A percentile compares a stretch with the other conserved stretches of the same genome.
Evolutionary conservation across 2,329 filamentous ascomycete genomes (phyloP).

Genomic region (Colletotrichum sp.): DNA sequence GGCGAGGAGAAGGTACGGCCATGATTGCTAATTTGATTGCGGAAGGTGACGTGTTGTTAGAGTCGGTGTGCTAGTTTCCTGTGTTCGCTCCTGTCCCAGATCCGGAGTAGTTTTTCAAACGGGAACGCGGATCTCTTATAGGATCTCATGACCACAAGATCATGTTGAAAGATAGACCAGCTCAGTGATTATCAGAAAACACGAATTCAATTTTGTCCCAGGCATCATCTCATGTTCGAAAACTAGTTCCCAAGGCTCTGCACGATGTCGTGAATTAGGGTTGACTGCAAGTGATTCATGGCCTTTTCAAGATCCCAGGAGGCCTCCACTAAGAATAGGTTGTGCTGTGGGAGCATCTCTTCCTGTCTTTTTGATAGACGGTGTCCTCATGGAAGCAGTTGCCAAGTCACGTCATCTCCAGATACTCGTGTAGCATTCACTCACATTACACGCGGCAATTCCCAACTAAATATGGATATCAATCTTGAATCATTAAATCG

Average conservation of each 20-base stretch:
- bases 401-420: not conserved
- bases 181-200: not conserved
- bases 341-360: not conserved
- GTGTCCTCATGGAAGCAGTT: not conserved
- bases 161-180: not conserved
- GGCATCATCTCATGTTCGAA: not conserved
- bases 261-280: not conserved
- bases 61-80: fast-evolving
- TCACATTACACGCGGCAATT: not conserved
- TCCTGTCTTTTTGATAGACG: fast-evolving
- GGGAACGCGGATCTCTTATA: not conserved
- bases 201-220: not conserved
- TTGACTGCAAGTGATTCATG: not conserved
- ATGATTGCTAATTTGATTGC: not conserved
- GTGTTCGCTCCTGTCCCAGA: not conserved
- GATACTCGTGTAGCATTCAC: not conserved
- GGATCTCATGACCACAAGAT: not conserved
- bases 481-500: not conserved
- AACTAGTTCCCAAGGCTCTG: not conserved
- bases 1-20: not conserved
- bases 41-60: not conserved
- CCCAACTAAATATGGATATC: not conserved
- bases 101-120: not conserved
- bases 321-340: not conserved
- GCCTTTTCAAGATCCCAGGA: fast-evolving